Evolutionary conservation across 192 early-diverging fungal genomes (phyloP).

Genomic region (Coemansia sp.): DNA sequence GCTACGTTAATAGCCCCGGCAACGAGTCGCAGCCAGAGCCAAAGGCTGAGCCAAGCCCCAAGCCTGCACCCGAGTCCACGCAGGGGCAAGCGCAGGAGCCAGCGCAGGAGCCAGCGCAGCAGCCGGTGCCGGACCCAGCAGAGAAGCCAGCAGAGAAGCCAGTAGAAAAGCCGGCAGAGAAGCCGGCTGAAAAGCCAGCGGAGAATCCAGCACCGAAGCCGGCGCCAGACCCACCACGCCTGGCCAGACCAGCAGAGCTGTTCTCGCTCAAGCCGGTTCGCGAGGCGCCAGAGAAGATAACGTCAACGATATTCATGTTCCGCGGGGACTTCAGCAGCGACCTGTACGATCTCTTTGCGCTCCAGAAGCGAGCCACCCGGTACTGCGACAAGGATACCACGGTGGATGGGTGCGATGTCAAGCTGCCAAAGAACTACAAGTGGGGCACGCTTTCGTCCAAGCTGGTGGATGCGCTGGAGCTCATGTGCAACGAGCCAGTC

Average conservation of each 20-base stretch:
- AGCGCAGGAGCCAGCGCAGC: no score
- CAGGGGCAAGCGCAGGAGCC: background rate
- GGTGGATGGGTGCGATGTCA: background rate
- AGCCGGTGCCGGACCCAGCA: background rate
- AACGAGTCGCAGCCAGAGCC: no score
- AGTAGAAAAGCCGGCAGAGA: background rate
- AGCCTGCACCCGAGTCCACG: background rate
- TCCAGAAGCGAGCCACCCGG: conserved; percentile 5
- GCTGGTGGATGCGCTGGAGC: background rate
- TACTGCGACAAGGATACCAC: conserved; percentile 6
- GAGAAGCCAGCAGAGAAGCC: background rate
- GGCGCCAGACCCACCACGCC: background rate
- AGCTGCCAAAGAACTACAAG: conserved; percentile 7
- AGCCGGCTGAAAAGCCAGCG: background rate
- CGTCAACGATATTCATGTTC: conserved; percentile 6
- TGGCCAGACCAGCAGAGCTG: background rate
- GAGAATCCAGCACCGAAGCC: background rate
- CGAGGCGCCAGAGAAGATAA: background rate
- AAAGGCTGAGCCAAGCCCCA: no score
- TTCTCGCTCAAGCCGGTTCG: background rate
- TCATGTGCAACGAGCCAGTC: background rate
- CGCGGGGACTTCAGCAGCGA: conserved; percentile 10
- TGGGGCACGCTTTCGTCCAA: background rate
- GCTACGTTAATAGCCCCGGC: no score
- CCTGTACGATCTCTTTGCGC: background rate